phyloP scores from a whole-genome alignment of 2,329 filamentous ascomycete species.

The Pyrenochaeta sp. region DNA sequence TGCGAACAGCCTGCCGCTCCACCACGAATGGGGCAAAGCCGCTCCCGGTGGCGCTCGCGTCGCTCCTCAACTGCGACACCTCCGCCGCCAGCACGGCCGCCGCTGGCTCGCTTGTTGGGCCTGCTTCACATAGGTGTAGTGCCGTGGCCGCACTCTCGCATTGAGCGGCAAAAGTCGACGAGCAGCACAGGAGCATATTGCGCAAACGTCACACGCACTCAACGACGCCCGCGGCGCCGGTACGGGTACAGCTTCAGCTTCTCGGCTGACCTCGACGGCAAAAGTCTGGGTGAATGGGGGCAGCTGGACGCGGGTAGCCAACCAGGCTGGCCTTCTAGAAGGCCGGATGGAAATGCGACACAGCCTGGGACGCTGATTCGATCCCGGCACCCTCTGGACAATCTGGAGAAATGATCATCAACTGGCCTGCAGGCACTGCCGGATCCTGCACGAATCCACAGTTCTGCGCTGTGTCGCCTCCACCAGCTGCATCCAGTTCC shows the following conservation, averaged over 20 bases:
- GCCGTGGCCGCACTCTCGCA: not conserved
- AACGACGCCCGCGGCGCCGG: not conserved
- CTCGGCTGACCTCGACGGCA: not conserved
- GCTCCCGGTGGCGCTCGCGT: not conserved
- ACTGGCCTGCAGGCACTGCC: not conserved
- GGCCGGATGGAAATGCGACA: not conserved
- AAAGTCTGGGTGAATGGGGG: not conserved
- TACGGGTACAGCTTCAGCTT: not conserved
- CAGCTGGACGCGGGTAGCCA: not conserved
- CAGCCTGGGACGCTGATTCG: not conserved
- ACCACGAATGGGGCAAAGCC: not conserved
- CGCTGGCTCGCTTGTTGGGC: not conserved
- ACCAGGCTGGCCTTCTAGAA: not conserved
- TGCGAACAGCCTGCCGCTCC: not conserved
- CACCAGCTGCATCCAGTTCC: slow-evolving; percentile 5
- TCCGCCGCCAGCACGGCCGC: not conserved
- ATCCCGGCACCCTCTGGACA: not conserved
- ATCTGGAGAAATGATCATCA: slow-evolving; percentile 2
- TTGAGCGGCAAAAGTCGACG: slow-evolving; percentile 2
- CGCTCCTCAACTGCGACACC: not conserved
- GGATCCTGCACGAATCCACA: not conserved
- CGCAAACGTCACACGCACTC: not conserved
- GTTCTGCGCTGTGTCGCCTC: not conserved
- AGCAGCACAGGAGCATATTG: not conserved
- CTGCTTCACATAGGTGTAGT: too few relatives aligned